Base-by-base conservation (phyloP, 768 basidiomycete species). In the Hygrocybe punicea region DNA sequence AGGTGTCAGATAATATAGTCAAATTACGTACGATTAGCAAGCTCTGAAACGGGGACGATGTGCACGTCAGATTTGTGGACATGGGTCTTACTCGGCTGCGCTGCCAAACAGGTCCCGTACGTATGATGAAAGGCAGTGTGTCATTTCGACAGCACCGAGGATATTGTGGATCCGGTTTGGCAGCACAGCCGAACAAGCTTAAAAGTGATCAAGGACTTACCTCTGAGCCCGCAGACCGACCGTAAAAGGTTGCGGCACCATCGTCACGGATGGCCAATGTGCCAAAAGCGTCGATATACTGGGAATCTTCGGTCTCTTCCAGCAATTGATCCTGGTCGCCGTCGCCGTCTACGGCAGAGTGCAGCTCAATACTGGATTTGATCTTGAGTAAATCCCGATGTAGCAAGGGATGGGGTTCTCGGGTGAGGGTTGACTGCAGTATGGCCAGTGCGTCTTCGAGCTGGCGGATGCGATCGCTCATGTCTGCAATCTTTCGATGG, bases 191-290 rank as follows among this genome's bases (percentile, higher is more conserved):
- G 19, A 40, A 19, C 24, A 33, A 35, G 8, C 21, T 6, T 8
- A 39, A 35, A 17, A 9, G 29, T 14, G 72, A n/a, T n/a, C n/a
- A n/a, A n/a, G n/a, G n/a, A n/a, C 84, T 48, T 56, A 87, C 87
- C 76, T 90, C 88, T 50, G 82, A 81, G 7, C 86, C 86, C 29
- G 85, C 86, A 48, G 85, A 85, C n/a, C 83, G 77, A 17, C 86
- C 86, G 63, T 85, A 87, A 60, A 88, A 88, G 3, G 84, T 87
- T 3, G 84, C 79, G 4, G 82, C 84, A 17, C 86, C 86, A 60
- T 86, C 85, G 42, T 87, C 84, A 25, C 83, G 76, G 58, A 88
- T 80, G 0, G 86, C 86, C 16, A 88, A 63, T 0, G 86, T 87
- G 8, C 86, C 86, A 65, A 88, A 87, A 11, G 84, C 76, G 62